phyloP scores from a whole-genome alignment of 805 yeast genomes.

The Myxozyma kluyveri region DNA sequence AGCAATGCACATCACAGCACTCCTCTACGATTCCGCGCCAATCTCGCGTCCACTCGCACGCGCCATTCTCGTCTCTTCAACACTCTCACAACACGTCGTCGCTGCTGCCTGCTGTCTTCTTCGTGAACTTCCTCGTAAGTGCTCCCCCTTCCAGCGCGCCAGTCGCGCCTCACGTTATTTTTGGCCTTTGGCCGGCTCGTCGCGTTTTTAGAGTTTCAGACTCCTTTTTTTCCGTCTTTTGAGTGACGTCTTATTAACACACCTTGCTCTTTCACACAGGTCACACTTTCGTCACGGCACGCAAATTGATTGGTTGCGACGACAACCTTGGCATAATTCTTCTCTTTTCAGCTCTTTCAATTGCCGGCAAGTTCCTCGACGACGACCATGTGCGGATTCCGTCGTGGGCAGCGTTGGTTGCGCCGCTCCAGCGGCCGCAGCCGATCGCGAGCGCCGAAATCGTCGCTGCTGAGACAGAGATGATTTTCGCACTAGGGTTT shows the following conservation, averaged over 20 bases:
- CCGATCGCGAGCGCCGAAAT: neutral
- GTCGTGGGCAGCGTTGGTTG: neutral
- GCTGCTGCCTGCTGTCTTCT: constrained; percentile 12
- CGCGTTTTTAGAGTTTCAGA: too few relatives aligned
- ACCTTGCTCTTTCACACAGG: neutral
- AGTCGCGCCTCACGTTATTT: too few relatives aligned
- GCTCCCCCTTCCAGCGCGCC: neutral
- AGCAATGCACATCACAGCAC: constrained; percentile 11
- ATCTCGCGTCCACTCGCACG: neutral
- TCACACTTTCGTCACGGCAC: constrained; percentile 2
- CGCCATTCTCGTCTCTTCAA: neutral
- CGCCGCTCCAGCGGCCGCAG: neutral
- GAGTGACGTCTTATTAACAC: neutral
- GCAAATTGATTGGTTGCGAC: neutral
- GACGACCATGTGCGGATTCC: constrained; percentile 4
- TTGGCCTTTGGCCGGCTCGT: too few relatives aligned
- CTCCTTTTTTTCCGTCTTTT: neutral
- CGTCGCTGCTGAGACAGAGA: constrained; percentile 4
- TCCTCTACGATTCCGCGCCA: constrained; percentile 1
- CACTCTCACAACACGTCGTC: neutral
- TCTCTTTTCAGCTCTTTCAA: constrained; percentile 7
- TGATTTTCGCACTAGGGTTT: constrained; percentile 11
- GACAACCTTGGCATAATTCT: neutral
- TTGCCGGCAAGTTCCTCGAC: constrained; percentile 6
- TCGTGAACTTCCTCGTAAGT: constrained; percentile 5